Conservation (phyloP, 2,329 filamentous ascomycete species). For the Ophiocordyceps robertsii region DNA sequence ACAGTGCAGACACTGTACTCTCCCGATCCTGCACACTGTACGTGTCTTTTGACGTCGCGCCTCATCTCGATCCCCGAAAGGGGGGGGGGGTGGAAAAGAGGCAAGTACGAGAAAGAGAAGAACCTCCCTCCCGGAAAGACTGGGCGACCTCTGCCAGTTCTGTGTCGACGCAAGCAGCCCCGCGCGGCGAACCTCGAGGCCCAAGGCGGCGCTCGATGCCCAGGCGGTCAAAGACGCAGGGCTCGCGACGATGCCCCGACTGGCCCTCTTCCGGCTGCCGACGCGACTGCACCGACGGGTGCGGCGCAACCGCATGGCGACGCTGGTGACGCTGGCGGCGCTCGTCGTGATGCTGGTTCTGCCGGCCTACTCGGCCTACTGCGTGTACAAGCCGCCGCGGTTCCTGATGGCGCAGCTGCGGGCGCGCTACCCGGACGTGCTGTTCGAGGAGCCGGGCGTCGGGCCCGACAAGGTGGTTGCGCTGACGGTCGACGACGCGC, state of each 20-base stretch:
- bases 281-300: conserved; percentile 43
- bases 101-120: too few relatives aligned
- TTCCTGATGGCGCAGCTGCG: conserved; percentile 58
- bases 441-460: conserved; percentile 53
- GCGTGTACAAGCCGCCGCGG: conserved; percentile 70
- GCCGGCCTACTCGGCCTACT: conserved; percentile 40
- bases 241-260: conserved; percentile 19
- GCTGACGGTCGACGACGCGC: conserved; percentile 78
- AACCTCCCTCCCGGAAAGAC: too few relatives aligned
- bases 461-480: conserved; percentile 50
- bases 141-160: too few relatives aligned
- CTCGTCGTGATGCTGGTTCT: too few relatives aligned
- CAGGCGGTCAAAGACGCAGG: background rate
- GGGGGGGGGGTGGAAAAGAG: too few relatives aligned
- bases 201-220: background rate
- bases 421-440: conserved; percentile 60
- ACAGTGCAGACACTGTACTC: too few relatives aligned
- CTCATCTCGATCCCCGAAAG: too few relatives aligned
- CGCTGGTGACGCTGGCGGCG: too few relatives aligned
- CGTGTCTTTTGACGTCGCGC: too few relatives aligned
- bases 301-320: conserved; percentile 44
- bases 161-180: too few relatives aligned
- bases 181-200: too few relatives aligned
- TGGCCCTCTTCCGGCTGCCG: conserved; percentile 39
- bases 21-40: too few relatives aligned